Conservation (phyloP, 495 filamentous ascomycete genomes). For the Penicillium lividum region DNA sequence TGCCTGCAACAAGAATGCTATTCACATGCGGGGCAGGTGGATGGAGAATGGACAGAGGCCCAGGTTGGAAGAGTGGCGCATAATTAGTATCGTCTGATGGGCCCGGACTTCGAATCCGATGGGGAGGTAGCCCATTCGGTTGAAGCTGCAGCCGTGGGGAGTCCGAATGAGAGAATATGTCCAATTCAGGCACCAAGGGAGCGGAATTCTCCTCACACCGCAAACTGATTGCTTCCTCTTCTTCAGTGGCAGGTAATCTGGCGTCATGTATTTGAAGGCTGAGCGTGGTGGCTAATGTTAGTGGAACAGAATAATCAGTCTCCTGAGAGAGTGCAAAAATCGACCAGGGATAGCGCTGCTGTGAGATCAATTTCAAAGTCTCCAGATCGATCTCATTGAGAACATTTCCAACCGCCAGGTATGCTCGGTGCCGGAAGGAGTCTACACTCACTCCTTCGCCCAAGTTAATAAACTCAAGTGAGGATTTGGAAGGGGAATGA, state of each 20-base stretch:
- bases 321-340: conserved; percentile 83
- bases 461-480: conserved; percentile 64
- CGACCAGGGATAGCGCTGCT: conserved; percentile 75
- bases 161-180: conserved; percentile 40
- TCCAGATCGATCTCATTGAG: conserved; percentile 84
- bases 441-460: conserved; percentile 86
- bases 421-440: conserved; percentile 66
- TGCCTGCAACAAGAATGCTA: conserved; percentile 65
- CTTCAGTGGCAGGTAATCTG: conserved; percentile 48
- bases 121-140: conserved; percentile 41
- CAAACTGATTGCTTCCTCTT: conserved; percentile 43
- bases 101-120: conserved; percentile 45
- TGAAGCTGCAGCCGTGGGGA: conserved; percentile 42
- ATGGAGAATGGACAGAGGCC: conserved; percentile 81
- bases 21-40: conserved; percentile 56
- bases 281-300: conserved; percentile 83
- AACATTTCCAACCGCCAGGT: conserved; percentile 72
- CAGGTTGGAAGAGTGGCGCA: conserved; percentile 76
- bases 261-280: conserved; percentile 85
- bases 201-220: conserved; percentile 40
- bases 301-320: conserved; percentile 63
- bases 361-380: conserved; percentile 69
- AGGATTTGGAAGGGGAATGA: conserved; percentile 40
- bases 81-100: conserved; percentile 52
- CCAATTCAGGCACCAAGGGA: conserved; percentile 30